Evolutionary conservation across 306 rosid genomes (phyloP), one percentile per base, ranked within the genome.

Genomic region (Cyclanthera cordifolia): DNA sequence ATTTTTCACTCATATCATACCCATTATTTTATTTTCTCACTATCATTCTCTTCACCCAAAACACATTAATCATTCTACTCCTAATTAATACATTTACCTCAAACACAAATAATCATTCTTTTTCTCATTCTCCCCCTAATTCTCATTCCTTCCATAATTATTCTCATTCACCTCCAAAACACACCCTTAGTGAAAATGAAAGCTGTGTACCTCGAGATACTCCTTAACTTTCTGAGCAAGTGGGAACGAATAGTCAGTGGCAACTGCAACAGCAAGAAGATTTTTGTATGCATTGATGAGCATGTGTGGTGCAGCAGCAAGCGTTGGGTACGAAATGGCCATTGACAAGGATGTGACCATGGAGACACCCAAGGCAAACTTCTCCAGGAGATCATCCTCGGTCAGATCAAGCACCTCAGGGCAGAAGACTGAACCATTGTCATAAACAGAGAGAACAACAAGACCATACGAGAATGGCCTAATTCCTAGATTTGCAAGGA

Each of bases 381-480:
- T 92, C 65, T 21, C 86, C 2, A 85, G 23, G 3, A 92, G 89
- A 56, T 84, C 96, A 43, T 91, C 96, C 72, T 91, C 97, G 0
- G 97, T 87, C 3, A 89, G 85, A 70, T 87, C 86, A 25, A 91
- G 95, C 27, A 92, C 96, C 83, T 92, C 95, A 2, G 97, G 97
- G 80, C 80, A 82, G 21, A 92, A 92, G 4, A 85, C 92, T 0
- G 95, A 87, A 2, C 97, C 96, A 6, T 87, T 87, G 27, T 91
- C 97, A 67, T 91, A 91, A 0, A 84, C 96, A 19, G 86, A 78
- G 1, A 72, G 70, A 2, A 89, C 95, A 15, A 89, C 83, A 16
- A 91, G 96, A 48, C 97, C 97, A 11, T 91, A 91, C 1, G 97
- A 91, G 82, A 91, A 91, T 0, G 97, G 97, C 81, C 97, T 81